Evolutionary conservation across 192 early-diverging fungal genomes (phyloP).

Genomic region (Linnemannia schmuckeri): DNA sequence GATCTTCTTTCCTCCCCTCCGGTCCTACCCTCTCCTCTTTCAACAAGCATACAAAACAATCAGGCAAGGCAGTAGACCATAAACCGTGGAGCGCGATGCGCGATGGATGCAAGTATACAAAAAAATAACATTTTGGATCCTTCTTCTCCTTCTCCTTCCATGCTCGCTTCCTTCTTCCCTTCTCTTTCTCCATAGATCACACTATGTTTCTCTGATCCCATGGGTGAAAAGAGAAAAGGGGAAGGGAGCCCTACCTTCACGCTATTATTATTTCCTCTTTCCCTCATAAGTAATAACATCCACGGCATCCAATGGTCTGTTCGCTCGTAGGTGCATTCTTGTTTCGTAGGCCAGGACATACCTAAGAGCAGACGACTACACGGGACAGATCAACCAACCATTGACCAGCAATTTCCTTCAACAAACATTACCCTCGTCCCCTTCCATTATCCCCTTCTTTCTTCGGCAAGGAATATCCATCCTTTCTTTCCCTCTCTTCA

Average conservation of each 20-base stretch:
- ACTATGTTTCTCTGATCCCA: not conserved
- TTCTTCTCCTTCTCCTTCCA: not conserved
- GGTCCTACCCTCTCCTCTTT: not conserved
- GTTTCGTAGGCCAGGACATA: constrained; percentile 6
- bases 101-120: not conserved
- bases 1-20: not conserved
- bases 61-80: not conserved
- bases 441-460: not conserved
- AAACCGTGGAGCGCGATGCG: not conserved
- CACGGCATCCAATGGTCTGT: constrained; percentile 16
- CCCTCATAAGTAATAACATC: not conserved
- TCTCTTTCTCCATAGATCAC: not conserved
- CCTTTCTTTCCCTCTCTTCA: not conserved
- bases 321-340: constrained; percentile 4
- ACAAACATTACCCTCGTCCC: not conserved
- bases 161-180: not conserved
- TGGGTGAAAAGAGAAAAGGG: not conserved
- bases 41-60: not conserved
- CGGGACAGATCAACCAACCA: constrained; percentile 16
- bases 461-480: constrained; percentile 1
- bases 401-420: not conserved
- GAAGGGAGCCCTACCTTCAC: not conserved
- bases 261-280: not conserved
- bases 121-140: not conserved
- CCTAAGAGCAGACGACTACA: constrained; percentile 3